phyloP scores from a whole-genome alignment of 75 land plant genomes.

The Sequoiadendron giganteum region DNA sequence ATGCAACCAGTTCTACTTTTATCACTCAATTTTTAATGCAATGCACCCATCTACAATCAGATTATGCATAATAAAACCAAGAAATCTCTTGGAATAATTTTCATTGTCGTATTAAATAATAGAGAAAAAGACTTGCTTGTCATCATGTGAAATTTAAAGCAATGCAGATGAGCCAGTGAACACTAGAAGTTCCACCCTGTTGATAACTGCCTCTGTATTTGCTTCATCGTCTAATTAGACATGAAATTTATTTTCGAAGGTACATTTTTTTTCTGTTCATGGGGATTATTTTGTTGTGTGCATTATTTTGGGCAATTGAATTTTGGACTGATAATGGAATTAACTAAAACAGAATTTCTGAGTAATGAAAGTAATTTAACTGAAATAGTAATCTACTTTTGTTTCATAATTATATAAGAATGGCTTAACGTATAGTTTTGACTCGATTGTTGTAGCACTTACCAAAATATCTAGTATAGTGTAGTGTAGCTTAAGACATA shows the following conservation, averaged over 20 bases:
- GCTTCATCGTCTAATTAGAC: neutral
- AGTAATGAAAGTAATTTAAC: neutral
- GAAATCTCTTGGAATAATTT: neutral
- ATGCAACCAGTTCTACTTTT: neutral
- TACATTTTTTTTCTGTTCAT: neutral
- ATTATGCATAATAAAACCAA: neutral
- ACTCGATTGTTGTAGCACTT: neutral
- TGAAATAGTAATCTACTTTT: neutral
- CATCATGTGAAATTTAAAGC: neutral
- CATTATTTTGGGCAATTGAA: neutral
- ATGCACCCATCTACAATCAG: neutral
- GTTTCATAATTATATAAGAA: neutral
- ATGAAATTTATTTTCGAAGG: neutral
- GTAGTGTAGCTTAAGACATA: neutral
- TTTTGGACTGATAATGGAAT: neutral
- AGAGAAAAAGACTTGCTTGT: neutral
- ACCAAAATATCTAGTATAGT: neutral
- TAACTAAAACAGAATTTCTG: neutral
- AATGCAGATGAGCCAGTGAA: neutral
- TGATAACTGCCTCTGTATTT: neutral
- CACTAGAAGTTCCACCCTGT: neutral
- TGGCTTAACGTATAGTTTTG: neutral
- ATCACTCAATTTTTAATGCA: neutral
- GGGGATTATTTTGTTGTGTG: neutral
- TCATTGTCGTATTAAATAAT: neutral